Conservation (phyloP, 305 asterid species). For the Vinca major region DNA sequence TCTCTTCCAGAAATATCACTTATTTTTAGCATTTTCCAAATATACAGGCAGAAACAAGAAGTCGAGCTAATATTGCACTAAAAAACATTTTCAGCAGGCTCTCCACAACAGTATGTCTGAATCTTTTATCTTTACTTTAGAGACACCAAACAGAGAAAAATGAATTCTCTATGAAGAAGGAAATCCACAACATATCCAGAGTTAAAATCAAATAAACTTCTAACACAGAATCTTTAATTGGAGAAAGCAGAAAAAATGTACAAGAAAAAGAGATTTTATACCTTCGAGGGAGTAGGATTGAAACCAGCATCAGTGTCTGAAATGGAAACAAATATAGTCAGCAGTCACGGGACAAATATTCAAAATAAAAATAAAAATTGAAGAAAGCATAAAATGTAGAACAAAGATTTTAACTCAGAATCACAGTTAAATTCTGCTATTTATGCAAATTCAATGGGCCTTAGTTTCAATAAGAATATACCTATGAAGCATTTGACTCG, state of each 20-base stretch:
- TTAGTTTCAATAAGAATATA: neutral
- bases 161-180: neutral
- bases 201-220: neutral
- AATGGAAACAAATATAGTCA: constrained; percentile 14
- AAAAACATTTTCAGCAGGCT: no score
- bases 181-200: neutral
- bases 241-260: neutral
- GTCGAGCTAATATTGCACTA: neutral
- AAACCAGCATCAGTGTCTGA: constrained; percentile 80
- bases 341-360: neutral
- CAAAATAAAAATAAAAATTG: no score
- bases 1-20: neutral
- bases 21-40: neutral
- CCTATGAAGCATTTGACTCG: constrained; percentile 83
- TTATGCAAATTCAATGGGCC: neutral
- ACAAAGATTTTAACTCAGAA: neutral
- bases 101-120: neutral
- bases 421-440: neutral
- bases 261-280: constrained; percentile 14
- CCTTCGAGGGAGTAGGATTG: constrained; percentile 74
- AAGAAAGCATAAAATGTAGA: neutral
- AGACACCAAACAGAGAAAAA: neutral
- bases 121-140: neutral
- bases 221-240: neutral
- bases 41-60: neutral